Evolutionary conservation across 2,329 filamentous ascomycete genomes (phyloP), one percentile per base, ranked within the genome.

Genomic region (Venturia nashicola): DNA sequence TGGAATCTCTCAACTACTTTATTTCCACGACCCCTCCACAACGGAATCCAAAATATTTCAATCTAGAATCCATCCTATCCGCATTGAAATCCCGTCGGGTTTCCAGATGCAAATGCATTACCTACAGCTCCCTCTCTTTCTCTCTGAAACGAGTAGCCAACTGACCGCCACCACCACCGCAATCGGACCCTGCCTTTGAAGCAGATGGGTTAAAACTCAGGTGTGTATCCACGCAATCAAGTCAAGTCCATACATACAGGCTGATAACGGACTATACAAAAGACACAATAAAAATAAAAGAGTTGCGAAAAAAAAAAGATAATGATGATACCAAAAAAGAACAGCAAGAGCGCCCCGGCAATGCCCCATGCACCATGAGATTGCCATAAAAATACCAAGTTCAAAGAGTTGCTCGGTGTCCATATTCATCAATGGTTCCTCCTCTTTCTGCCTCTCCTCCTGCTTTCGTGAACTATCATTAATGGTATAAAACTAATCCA

Each of bases 401-500:
- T 34, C 51, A 5, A 42, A 57, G 7, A 51, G 32, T 36, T 36
- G 51, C 51, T 57, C 4, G 7, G n/a, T 57, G 27, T 57, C 51
- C 32, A 57, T 57, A 36, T 36, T 57, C 14, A 57, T 36, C 32
- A 57, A 54, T 36, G 27, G 3, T 36, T 57, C 51, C 51, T 57
- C 51, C 51, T 57, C 51, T 57, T 57, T 57, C 51, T 57, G 32
- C 27, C 27, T 36, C 18, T 57, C 27, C 51, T 36, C 51, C 51
- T 57, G 18, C 12, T 36, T n/a, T 57, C 51, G 32, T 57, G 27
- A 57, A 36, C 51, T 39, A 36, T 57, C 51, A 57, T 57, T 57
- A 57, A 57, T 57, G 51, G 51, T 57, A 57, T 57, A 57, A 36
- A 57, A 36, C 51, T 57, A 57, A 57, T 57, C 51, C 51, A 57